These are phyloP conservation scores for Fusarium denticulatum DNA, from an alignment of 2,329 filamentous ascomycete genomes.

Conservation along the genomic window DNA sequence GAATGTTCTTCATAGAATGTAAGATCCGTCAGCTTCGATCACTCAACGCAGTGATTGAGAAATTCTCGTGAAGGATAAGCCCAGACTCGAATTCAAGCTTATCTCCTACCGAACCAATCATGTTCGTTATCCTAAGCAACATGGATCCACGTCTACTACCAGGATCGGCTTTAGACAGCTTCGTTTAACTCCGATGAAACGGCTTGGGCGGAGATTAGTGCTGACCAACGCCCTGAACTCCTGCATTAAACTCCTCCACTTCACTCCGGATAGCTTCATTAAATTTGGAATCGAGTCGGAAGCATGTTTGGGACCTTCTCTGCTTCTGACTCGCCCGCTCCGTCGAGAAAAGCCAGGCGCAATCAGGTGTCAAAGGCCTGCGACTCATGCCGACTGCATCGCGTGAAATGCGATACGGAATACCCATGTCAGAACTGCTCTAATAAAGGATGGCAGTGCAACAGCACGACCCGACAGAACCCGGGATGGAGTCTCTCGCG, in stretches of 20 bases:
- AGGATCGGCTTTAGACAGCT: background rate
- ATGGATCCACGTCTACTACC: background rate
- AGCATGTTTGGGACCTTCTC: background rate
- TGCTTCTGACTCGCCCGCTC: background rate
- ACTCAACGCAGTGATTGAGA: fast-evolving
- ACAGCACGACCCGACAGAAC: background rate
- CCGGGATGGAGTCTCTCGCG: background rate
- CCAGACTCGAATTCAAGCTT: background rate
- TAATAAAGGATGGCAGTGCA: background rate
- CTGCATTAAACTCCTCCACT: too few species aligned
- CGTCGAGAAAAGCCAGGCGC: background rate
- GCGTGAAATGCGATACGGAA: background rate
- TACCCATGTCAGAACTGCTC: background rate
- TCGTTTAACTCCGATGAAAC: background rate
- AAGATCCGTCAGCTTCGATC: fast-evolving
- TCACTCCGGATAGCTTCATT: background rate
- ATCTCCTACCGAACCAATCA: background rate
- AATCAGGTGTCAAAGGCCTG: background rate
- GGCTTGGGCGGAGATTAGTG: background rate
- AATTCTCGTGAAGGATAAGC: background rate
- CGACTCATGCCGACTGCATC: background rate
- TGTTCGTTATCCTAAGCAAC: fast-evolving
- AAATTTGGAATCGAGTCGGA: background rate
- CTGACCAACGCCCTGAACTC: background rate
- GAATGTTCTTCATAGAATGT: fast-evolving